Base-by-base conservation (phyloP, 192 early-diverging fungal species). In the Entophlyctis luteolus region DNA sequence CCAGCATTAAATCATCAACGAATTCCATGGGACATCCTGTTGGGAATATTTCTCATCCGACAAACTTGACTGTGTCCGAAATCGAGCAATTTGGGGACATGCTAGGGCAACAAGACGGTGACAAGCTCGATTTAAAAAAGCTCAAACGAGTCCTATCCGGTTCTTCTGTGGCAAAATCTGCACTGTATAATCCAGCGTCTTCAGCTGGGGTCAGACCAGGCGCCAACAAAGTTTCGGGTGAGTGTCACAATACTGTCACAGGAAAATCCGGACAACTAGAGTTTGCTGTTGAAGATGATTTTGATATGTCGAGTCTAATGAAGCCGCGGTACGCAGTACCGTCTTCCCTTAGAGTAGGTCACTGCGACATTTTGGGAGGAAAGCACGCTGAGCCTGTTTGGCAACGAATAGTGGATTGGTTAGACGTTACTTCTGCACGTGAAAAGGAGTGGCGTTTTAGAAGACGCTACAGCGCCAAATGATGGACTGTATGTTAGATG, bases 381-480 rank as follows among this genome's bases (percentile, higher is more conserved):
- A 52, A 62, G 55, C 66, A 80, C 62, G 75, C 79, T 2, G 79
- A 78, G 45, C 18, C 27, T 20, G 58, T 80, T 31, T 80, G 79
- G 79, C 66, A 75, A 20, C 25, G 57, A 34, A 75, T 80, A 48
- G 75, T 45, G 23, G 70, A 67, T 47, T 80, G 79, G 79, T 65
- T 80, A 59, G 78, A 76, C 55, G 62, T 31, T 28, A 80, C 78
- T 46, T 48, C 52, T 14, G 60, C 20, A 16, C 20, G 78, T 23
- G 71, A 77, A 33, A 66, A 54, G 29, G 65, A 75, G 53, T 80
- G 78, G 78, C 63, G 70, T 63, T 74, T 75, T 27, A 60, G 62
- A 65, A 65, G 78, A 46, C 36, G 78, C 48, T 80, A 77, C 54
- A 74, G 72, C 45, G 78, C 78, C 3, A 77, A 74, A 65, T 79